Evolutionary conservation across 306 rosid species (phyloP).

Genomic region (Gynostemma pentaphyllum): DNA sequence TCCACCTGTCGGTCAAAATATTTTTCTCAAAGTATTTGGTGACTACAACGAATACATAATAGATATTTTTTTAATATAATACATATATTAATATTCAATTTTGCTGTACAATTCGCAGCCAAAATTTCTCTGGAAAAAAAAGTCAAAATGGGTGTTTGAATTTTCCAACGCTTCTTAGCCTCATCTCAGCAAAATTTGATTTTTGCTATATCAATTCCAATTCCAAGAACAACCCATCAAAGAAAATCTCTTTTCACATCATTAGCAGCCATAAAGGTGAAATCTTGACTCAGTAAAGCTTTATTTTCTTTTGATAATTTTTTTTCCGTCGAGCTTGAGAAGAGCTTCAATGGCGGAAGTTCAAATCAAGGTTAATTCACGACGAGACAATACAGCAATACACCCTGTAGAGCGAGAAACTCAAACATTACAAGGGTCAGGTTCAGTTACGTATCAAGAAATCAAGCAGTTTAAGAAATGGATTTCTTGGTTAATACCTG

Average conservation of each 20-base stretch:
- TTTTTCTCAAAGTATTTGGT: neutral
- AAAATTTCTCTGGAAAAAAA: too few species aligned
- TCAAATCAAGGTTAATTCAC: slow-evolving; percentile 35
- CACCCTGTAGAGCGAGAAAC: slow-evolving; percentile 44
- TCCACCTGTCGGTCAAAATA: too few species aligned
- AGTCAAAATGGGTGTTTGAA: too few species aligned
- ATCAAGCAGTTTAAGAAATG: slow-evolving; percentile 56
- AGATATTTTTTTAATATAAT: neutral
- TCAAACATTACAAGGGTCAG: slow-evolving; percentile 17
- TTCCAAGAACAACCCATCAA: too few species aligned
- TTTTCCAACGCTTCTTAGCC: too few species aligned
- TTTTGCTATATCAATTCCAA: too few species aligned
- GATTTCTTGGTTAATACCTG: slow-evolving; percentile 68
- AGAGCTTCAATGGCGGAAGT: slow-evolving; percentile 34
- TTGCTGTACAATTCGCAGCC: neutral
- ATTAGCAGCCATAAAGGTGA: too few species aligned
- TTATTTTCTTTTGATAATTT: too few species aligned
- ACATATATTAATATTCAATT: too few species aligned
- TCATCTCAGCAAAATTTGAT: too few species aligned
- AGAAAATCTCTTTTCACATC: too few species aligned
- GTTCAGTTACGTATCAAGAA: slow-evolving; percentile 24
- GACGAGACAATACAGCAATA: slow-evolving; percentile 23
- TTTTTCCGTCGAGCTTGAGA: neutral
- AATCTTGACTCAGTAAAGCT: too few species aligned
- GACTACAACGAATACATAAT: neutral